Base-by-base conservation (phyloP, 75 land plant genomes). In the Sequoiadendron giganteum region DNA sequence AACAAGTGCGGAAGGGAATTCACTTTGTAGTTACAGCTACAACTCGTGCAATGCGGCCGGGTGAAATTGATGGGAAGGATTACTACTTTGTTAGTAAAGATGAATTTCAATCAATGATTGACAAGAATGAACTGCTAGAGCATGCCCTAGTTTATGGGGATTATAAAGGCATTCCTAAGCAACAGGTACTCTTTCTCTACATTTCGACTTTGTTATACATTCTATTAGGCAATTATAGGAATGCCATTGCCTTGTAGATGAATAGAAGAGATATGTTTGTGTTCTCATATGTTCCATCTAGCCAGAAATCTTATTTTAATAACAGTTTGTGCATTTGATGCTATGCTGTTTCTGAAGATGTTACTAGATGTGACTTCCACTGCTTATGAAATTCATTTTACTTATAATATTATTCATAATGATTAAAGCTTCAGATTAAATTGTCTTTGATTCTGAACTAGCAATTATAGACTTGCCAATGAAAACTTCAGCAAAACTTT, bases 131-230 rank as follows among this genome's bases (percentile, higher is more conserved):
- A 91, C 92, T 98, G 28, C 85, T 98, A 87, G 99, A 98, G 88
- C 93, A 98, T 89, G 99, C 99, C 36, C 84, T 97, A 70, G 99
- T 98, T n/a, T 98, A 98, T 90, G 99, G 99, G 25, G 97, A 98
- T 76, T 98, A 95, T 49, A 98, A 98, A 90, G 99, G 99, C 30
- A 93, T 98, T 38, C 99, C 99, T 10, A 98, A 97, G 88, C 89
- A 93, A 88, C 99, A 95, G 95, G 95, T 95, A 68, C 40, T 11
- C 45, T 47, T 34, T 56, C 73, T 30, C 25, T 25, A 34, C 15
- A 13, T 75, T 89, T 47, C 48, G 28, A 21, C 49, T 82, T 47
- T 47, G 55, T n/a, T 45, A 13, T 47, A 47, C 5, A 42, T 47
- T 82, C 54, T 28, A 45, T 47, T 45, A n/a, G 52, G 38, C 43